phyloP scores from a whole-genome alignment of 257 asterid genomes.

The Mentha longifolia region DNA sequence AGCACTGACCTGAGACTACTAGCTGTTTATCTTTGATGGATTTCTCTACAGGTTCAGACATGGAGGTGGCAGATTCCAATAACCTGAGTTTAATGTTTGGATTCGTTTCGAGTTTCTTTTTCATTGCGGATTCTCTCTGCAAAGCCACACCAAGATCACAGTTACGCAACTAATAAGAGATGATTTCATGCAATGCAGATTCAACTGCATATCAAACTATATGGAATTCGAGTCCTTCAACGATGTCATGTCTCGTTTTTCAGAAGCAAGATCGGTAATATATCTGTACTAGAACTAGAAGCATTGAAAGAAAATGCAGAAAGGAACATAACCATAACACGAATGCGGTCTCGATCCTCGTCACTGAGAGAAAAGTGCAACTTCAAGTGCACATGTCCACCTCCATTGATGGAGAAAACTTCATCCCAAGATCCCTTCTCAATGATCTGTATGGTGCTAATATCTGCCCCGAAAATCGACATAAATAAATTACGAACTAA shows the following conservation, averaged over 20 bases:
- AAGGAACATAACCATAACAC: constrained; percentile 57
- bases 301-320: not conserved
- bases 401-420: constrained; percentile 62
- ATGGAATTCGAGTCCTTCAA: not conserved
- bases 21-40: constrained; percentile 31
- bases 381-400: constrained; percentile 83
- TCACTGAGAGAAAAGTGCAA: constrained; percentile 72
- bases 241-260: not conserved
- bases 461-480: constrained; percentile 46
- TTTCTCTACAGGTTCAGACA: constrained; percentile 34
- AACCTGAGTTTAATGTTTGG: constrained; percentile 39
- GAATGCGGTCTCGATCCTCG: constrained; percentile 73
- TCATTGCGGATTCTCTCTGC: constrained; percentile 86
- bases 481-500: not conserved
- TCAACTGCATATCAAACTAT: not conserved
- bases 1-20: constrained; percentile 64
- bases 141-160: not conserved
- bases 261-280: not conserved
- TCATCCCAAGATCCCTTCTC: constrained; percentile 96
- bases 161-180: not conserved
- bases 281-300: not conserved
- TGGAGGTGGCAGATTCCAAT: constrained; percentile 37
- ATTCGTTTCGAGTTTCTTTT: constrained; percentile 59
- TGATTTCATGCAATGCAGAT: not conserved
- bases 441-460: constrained; percentile 67